Base-by-base conservation (phyloP, 2,329 filamentous ascomycete genomes). In the Stylonectria norvegica region DNA sequence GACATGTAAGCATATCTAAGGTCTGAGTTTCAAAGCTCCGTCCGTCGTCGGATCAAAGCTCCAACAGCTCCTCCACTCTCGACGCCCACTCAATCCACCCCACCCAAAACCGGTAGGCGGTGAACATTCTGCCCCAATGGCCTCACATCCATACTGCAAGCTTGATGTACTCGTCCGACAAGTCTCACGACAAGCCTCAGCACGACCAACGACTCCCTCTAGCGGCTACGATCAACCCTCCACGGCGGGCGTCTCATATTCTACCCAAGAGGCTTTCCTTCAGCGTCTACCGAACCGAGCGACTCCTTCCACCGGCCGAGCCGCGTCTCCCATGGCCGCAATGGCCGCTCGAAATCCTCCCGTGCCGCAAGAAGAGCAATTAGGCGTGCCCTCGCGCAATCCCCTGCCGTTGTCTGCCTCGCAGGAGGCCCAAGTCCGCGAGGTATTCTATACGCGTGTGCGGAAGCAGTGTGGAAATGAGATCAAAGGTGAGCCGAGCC, bases 351-450 rank as follows among this genome's bases (percentile, higher is more conserved):
- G 60, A 42, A 53, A 56, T 30, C 49, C 63, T 51, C 59, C 63
- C 50, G 51, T 63, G 29, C 61, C 66, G 23, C 54, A 61, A 40
- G n/a, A n/a, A n/a, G 48, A 60, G 51, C 58, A 60, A 42, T 56
- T 62, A 36, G 59, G 59, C 16, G 69, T 81, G 58, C 81, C 81
- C 16, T 82, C 79, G 30, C 78, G 80, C 53, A 93, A 91, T 59
- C 90, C 90, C 12, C 71, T 95, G 30, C 90, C 90, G 19, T 75
- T 96, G 42, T 90, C 87, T 18, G 80, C 88, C 9, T 76, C 81
- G 16, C 88, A 94, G 65, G 88, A 94, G 72, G 73, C 80, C 4
- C 86, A 93, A 67, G 86, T 94, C 41, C 79, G 85, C 55, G 84
- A 89, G 53, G 68, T 93, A 8, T 94, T 86, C 64, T 81, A 91